Conservation (phyloP, 2,329 filamentous ascomycete genomes). For the Penicillium sp. region DNA sequence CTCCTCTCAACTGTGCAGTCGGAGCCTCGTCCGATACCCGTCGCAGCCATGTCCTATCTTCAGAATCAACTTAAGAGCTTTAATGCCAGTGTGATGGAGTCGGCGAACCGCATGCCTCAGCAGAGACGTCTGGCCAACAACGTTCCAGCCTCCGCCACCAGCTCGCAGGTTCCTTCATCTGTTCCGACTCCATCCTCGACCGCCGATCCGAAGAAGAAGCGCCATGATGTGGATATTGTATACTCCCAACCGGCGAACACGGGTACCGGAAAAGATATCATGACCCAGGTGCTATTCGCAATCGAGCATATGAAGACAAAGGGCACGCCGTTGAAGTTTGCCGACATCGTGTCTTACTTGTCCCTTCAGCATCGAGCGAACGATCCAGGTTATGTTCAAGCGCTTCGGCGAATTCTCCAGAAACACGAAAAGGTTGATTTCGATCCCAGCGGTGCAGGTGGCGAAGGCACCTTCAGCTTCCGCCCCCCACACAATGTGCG, state of each 20-base stretch:
- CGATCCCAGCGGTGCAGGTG: constrained; percentile 59
- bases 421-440: constrained; percentile 63
- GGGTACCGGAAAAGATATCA: constrained; percentile 73
- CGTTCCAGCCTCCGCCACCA: constrained; percentile 55
- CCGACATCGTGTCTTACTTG: constrained; percentile 77
- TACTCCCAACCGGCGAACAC: constrained; percentile 77
- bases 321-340: constrained; percentile 65
- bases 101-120: constrained; percentile 62
- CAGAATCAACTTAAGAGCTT: constrained; percentile 65
- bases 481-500: constrained; percentile 80
- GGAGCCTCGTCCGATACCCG: neutral
- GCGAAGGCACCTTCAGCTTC: constrained; percentile 76
- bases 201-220: constrained; percentile 56
- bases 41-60: constrained; percentile 60
- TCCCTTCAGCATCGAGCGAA: constrained; percentile 65
- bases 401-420: constrained; percentile 67
- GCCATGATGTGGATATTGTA: constrained; percentile 54
- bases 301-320: constrained; percentile 77
- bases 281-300: constrained; percentile 84
- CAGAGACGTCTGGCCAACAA: constrained; percentile 51
- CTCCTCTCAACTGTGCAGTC: constrained; percentile 4
- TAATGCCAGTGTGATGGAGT: constrained; percentile 60
- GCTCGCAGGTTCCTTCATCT: constrained; percentile 51
- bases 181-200: constrained; percentile 32
- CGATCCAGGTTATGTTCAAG: constrained; percentile 56